Percentiles rank a stretch among this genome's conserved stretches.
Conservation (phyloP, 2,329 filamentous ascomycete species). For the Colletotrichum spaethianum region DNA sequence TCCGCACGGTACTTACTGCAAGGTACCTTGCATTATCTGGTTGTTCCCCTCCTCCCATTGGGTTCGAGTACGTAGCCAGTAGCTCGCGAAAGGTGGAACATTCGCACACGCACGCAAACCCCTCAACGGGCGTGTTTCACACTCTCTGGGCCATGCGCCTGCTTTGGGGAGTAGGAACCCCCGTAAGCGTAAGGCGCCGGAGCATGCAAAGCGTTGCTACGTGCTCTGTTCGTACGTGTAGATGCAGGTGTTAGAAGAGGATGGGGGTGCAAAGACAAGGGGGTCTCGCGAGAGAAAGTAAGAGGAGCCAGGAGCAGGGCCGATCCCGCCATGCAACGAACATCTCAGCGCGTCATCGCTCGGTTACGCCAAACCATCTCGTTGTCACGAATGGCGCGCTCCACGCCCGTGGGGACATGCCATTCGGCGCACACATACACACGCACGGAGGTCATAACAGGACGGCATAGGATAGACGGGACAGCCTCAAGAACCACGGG, state of each 20-base stretch:
- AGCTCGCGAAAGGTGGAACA: neutral
- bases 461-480: neutral
- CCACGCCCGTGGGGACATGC: constrained; percentile 19
- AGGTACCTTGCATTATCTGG: neutral
- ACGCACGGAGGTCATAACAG: neutral
- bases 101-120: neutral
- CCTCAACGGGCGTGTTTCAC: constrained; percentile 20
- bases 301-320: constrained; percentile 23
- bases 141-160: neutral
- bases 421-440: neutral
- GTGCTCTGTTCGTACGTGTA: neutral
- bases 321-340: constrained; percentile 41
- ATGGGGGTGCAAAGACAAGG: constrained; percentile 4
- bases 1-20: neutral
- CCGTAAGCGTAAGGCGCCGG: neutral
- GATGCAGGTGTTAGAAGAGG: neutral
- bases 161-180: neutral
- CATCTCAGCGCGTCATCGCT: constrained; percentile 38
- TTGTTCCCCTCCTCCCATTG: neutral
- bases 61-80: neutral
- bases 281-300: neutral
- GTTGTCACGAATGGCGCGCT: constrained; percentile 24
- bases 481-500: too few species aligned
- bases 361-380: constrained; percentile 29
- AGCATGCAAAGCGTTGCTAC: neutral